Evolutionary conservation across 2,329 filamentous ascomycete genomes (phyloP), one percentile per base, ranked within the genome.

Genomic region (Neonectria sp.): DNA sequence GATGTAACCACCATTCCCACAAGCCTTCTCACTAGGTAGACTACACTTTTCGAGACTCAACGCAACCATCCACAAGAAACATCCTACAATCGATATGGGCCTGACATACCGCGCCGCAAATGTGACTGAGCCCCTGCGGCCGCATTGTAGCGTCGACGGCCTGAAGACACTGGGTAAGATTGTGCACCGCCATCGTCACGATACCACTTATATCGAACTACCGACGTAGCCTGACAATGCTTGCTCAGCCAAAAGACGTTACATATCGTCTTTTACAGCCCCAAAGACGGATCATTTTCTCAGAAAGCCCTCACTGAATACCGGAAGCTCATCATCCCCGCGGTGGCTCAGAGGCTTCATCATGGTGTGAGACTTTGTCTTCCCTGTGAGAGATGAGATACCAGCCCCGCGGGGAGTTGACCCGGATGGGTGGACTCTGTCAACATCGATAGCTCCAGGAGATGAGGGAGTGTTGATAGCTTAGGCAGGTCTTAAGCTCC

Each of bases 281-380:
- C 37, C 63, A 58, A 58, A 49, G 24, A 48, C 55, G 48, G 63
- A 58, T 27, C 46, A 56, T 45, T 46, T 25, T 31, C 13, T n/a
- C 31, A 37, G 37, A 31, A 58, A 61, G 43, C 43, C 29, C 43
- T 58, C 15, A 45, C 35, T 17, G 9, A 37, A 15, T 17, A 45
- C 15, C 27, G 33, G 52, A 17, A 40, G 43, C 21, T 52, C 27
- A 17, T 46, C 40, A 25, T 5, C 6, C 55, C 27, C 21, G 11
- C 17, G 21, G 63, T 57, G 63, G 63, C 63, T 58, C 35, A 62
- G 63, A 58, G 33, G 58, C 46, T 46, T 55, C 53, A 49, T 31
- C 57, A 40, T 31, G 29, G 29, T 9, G 25, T 17, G 27, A 46
- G 48, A 15, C 46, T 24, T 21, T 24, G 52, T 37, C n/a, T 24